Base-by-base conservation (phyloP, 2,329 filamentous ascomycete species). In the Penicillium freii region DNA sequence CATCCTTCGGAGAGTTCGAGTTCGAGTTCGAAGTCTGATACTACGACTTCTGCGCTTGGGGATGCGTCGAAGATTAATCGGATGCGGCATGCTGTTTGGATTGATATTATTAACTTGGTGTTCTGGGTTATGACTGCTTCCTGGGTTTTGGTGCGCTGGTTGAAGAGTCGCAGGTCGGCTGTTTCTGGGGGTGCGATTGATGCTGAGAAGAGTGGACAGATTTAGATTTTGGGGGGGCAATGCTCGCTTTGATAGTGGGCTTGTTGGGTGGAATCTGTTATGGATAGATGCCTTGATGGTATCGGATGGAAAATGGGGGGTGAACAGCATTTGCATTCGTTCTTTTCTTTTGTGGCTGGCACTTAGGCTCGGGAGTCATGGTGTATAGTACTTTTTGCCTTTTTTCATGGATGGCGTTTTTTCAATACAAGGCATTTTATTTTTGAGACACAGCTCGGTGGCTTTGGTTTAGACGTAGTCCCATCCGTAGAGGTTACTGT, bases 51-150 rank as follows among this genome's bases (percentile, higher is more conserved):
- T 5, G 36, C 10, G 17, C 36, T 60, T n/a, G 56, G 51, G 31
- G 62, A 66, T 57, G 57, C 53, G 38, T 48, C 46, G 17, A 68
- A 64, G 49, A 82, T 93, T 56, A 77, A 80, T 63, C 83, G 90
- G 56, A 96, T 96, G 91, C 91, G 92, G 78, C 86, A 87, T 69
- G 90, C 91, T 5, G 90, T 94, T 17, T 96, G 90, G 89, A 81
- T 96, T 45, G 89, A 93, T 72, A 74, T 96, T 50, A 78, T 83
- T 46, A 90, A 88, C 71, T 83, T 91, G 72, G 70, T 91, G 15
- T 79, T 96, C 50, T 96, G 92, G 92, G 76, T 91, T 49, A 73
- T 87, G 46, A 86, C 84, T 3, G 81, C 84, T 23, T 63, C 63
- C 7, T 75, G 71, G 69, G 69, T 64, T 36, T 69, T 74, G 33